Evolutionary conservation across 495 filamentous ascomycete genomes (phyloP), one percentile per base, ranked within the genome.

Genomic region (Penicillium coffeae): DNA sequence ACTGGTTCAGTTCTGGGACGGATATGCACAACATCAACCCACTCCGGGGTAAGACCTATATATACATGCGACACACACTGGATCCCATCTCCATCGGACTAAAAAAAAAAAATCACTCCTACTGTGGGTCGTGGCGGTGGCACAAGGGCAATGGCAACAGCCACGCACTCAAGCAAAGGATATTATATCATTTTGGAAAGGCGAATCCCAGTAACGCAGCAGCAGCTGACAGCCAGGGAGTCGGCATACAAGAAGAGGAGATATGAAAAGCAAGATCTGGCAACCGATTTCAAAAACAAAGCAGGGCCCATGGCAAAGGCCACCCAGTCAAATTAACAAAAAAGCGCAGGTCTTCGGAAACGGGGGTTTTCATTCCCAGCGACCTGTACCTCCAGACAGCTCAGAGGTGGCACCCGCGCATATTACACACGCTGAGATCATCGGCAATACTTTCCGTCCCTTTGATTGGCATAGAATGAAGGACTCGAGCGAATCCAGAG

Each of bases 181-280:
- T 10, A 30, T 45, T 45, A 45, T 45, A 45, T 45, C 42, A 45
- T 45, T 34, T 45, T 19, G 14, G 18, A 33, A 18, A 19, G 10
- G 21, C 14, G 16, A 16, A 30, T 12, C 16, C 3, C 13, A 16
- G 30, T 34, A 19, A 45, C 34, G 25, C 25, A 30, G 42, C 25
- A 30, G 30, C 42, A 35, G 34, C 27, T 20, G 30, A 30, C 10
- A 30, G 5, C 25, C 5, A 30, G 5, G 25, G 10, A 10, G 25
- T 30, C 25, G 5, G 10, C 4, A 4, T 30, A 30, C 25, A n/a
- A n/a, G n/a, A n/a, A n/a, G n/a, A n/a, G n/a, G n/a, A n/a, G n/a
- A n/a, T n/a, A n/a, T n/a, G n/a, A n/a, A n/a, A n/a, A n/a, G n/a
- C n/a, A n/a, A n/a, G n/a, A n/a, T n/a, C n/a, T n/a, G n/a, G n/a